Conservation (phyloP, 805 yeast genomes). For the Barnettozyma siamensis region DNA sequence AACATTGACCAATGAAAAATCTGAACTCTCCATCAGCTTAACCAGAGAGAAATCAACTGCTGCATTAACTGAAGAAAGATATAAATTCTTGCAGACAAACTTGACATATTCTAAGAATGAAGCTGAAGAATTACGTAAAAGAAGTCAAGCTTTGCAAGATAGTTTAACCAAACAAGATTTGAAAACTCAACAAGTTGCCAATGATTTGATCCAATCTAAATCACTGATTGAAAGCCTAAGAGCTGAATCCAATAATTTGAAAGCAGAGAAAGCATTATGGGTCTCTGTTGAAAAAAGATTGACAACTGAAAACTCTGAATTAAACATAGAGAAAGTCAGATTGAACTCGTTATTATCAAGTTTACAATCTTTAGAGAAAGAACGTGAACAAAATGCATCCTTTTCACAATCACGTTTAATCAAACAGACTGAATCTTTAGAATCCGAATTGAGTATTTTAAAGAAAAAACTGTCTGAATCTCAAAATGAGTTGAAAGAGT, state of each 20-base stretch:
- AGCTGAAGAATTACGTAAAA: conserved; percentile 37
- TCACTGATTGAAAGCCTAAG: conserved; percentile 38
- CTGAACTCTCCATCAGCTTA: conserved; percentile 42
- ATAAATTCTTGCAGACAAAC: conserved; percentile 35
- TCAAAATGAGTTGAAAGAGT: conserved; percentile 45
- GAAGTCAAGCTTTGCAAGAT: conserved; percentile 36
- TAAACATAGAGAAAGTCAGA: conserved; percentile 53
- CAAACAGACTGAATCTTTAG: conserved; percentile 44
- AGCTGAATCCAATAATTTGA: conserved; percentile 40
- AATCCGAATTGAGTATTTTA: conserved; percentile 37
- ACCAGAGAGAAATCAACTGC: conserved; percentile 51
- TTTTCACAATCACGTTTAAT: conserved; percentile 46
- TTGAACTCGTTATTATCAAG: conserved; percentile 52
- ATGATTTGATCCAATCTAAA: conserved; percentile 52
- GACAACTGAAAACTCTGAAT: conserved; percentile 43
- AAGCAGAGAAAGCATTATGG: conserved; percentile 51
- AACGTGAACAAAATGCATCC: conserved; percentile 47
- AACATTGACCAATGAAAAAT: conserved; percentile 34
- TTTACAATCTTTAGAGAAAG: conserved; percentile 55
- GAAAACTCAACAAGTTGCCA: conserved; percentile 41
- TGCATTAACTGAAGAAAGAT: conserved; percentile 48
- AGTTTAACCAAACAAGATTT: conserved; percentile 41
- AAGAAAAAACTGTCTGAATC: conserved; percentile 44
- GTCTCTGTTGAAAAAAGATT: conserved; percentile 44
- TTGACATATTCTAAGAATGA: conserved; percentile 39